phyloP scores from a whole-genome alignment of 2,329 filamentous ascomycete species.

The Penicillium sp. region DNA sequence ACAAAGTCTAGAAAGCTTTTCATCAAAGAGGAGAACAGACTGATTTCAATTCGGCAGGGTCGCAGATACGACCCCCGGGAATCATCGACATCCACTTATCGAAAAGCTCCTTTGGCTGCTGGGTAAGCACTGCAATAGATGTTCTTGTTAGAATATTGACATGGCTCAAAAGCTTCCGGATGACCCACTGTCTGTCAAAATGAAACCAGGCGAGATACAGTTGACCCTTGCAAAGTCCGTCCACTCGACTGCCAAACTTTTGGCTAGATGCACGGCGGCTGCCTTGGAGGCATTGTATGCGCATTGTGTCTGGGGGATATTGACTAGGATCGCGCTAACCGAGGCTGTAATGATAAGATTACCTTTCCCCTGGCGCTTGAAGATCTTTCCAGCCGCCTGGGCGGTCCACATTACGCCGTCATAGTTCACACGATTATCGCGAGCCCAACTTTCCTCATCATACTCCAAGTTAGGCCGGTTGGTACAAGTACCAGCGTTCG shows the following conservation, averaged over 20 bases:
- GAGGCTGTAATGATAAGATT: slow-evolving; percentile 46
- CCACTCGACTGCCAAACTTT: slow-evolving; percentile 45
- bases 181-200: slow-evolving; percentile 40
- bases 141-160: not conserved
- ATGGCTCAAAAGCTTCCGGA: not conserved
- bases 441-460: slow-evolving; percentile 35
- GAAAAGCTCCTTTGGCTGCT: slow-evolving; percentile 8
- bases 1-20: not conserved
- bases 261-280: slow-evolving; percentile 41
- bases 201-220: slow-evolving; percentile 45
- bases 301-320: slow-evolving; percentile 45
- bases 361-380: slow-evolving; percentile 39
- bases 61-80: slow-evolving; percentile 10
- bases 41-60: slow-evolving; percentile 8
- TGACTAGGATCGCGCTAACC: slow-evolving; percentile 44
- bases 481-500: slow-evolving; percentile 49
- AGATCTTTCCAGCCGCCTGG: slow-evolving; percentile 42
- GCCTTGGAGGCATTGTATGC: slow-evolving; percentile 47
- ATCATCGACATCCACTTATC: slow-evolving; percentile 13
- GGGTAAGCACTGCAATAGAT: slow-evolving; percentile 26
- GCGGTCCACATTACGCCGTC: slow-evolving; percentile 46
- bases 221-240: slow-evolving; percentile 47
- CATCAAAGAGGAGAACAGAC: not conserved
- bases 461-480: slow-evolving; percentile 43
- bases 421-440: slow-evolving; percentile 36